Conservation (phyloP, 2,329 filamentous ascomycete species). For the Lachnellula subtilissima region DNA sequence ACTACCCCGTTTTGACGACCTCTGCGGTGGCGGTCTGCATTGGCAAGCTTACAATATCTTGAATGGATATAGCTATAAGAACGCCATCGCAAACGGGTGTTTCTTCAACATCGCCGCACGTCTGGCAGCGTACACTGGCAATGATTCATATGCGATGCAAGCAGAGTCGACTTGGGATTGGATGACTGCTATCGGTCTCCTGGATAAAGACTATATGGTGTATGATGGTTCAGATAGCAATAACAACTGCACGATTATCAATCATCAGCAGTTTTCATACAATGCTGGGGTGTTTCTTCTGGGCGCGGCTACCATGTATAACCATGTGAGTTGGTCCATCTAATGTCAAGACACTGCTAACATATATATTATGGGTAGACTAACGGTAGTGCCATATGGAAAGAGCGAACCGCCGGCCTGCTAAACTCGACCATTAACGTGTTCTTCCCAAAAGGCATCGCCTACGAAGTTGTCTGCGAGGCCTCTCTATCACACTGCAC, state of each 20-base stretch:
- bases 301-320: conserved; percentile 65
- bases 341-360: no score
- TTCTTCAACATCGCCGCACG: conserved; percentile 62
- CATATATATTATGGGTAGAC: conserved; percentile 18
- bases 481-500: conserved; percentile 52
- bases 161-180: conserved; percentile 69
- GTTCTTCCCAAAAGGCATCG: conserved; percentile 52
- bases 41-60: conserved; percentile 88
- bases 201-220: conserved; percentile 55
- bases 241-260: conserved; percentile 53
- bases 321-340: conserved; percentile 37
- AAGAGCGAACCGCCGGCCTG: conserved; percentile 51
- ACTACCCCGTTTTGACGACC: conserved; percentile 64
- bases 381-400: conserved; percentile 48
- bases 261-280: conserved; percentile 64
- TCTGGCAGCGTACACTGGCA: conserved; percentile 71
- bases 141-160: conserved; percentile 72
- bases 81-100: conserved; percentile 57
- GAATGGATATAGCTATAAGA: conserved; percentile 74
- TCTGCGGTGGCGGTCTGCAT: conserved; percentile 71
- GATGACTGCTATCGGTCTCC: conserved; percentile 53
- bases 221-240: conserved; percentile 57
- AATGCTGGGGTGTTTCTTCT: conserved; percentile 63
- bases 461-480: conserved; percentile 66
- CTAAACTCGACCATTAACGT: conserved; percentile 45